Evolutionary conservation across 2,329 filamentous ascomycete species (phyloP).

Genomic region (Endocalyx cinctus): DNA sequence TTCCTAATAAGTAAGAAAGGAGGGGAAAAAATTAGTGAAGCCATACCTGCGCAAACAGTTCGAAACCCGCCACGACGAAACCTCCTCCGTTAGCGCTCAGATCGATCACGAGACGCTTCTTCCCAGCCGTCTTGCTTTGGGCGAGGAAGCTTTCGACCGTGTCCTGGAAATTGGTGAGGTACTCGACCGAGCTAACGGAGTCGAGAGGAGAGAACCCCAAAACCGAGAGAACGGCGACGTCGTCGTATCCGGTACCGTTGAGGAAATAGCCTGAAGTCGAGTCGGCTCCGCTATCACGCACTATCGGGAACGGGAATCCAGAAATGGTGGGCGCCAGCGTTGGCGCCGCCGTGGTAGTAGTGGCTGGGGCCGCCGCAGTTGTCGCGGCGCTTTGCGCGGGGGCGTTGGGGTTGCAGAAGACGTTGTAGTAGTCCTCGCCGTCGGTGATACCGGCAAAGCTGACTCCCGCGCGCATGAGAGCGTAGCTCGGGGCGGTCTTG

Average conservation of each 20-base stretch:
- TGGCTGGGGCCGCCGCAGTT: background rate
- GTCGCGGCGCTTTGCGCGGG: background rate
- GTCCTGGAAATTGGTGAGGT: constrained; percentile 31
- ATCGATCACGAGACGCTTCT: constrained; percentile 58
- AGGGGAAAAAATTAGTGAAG: constrained; percentile 31
- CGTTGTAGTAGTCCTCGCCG: constrained; percentile 32
- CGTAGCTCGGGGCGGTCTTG: constrained; percentile 20
- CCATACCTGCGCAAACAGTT: constrained; percentile 56
- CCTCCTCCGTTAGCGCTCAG: constrained; percentile 56
- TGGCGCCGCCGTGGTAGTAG: constrained; percentile 1
- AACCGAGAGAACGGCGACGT: constrained; percentile 28
- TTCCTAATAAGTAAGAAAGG: constrained; percentile 8
- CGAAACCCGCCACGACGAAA: constrained; percentile 54
- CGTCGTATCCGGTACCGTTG: constrained; percentile 22
- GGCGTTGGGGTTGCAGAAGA: constrained; percentile 26
- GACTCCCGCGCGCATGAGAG: constrained; percentile 6
- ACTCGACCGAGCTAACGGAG: constrained; percentile 23
- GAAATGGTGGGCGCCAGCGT: constrained; percentile 7
- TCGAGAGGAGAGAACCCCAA: constrained; percentile 19
- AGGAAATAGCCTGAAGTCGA: constrained; percentile 31
- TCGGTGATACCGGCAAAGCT: constrained; percentile 27
- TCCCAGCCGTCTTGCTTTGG: constrained; percentile 38
- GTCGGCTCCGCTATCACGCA: constrained; percentile 21
- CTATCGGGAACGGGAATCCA: constrained; percentile 25
- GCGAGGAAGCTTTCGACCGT: constrained; percentile 23